These are phyloP conservation scores for Melanomma pulvis-pyrius DNA, from an alignment of 495 filamentous ascomycete species.

Conservation along the genomic window DNA sequence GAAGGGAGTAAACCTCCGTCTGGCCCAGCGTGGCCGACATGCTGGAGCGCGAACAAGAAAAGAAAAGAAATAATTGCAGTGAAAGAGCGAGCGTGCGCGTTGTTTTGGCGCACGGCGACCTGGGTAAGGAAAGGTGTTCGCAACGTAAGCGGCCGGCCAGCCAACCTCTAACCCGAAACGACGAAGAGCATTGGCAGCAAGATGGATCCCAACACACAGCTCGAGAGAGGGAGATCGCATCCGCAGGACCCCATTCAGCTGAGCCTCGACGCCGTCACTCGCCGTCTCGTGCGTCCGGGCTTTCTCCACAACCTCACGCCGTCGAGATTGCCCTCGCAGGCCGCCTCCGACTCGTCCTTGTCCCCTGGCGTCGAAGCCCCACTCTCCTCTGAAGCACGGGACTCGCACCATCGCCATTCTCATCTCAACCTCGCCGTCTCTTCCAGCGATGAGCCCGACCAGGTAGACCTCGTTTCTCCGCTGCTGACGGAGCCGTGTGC, in stretches of 20 bases:
- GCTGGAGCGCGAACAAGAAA: background rate
- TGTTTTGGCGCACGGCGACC: background rate
- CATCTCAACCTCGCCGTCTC: conserved; percentile 22
- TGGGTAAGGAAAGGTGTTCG: conserved; percentile 12
- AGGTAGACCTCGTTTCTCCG: conserved; percentile 18
- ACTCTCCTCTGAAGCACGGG: conserved; percentile 10
- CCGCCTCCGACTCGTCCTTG: conserved; percentile 32
- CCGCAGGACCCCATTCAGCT: conserved; percentile 32
- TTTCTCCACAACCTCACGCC: conserved; percentile 36
- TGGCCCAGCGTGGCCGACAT: conserved; percentile 56
- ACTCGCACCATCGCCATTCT: conserved; percentile 25
- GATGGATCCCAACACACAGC: conserved; percentile 20
- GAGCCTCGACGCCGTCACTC: conserved; percentile 29
- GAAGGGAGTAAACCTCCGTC: conserved; percentile 70
- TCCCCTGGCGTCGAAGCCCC: conserved; percentile 22
- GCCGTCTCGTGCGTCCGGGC: conserved; percentile 16
- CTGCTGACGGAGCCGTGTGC: conserved; percentile 27
- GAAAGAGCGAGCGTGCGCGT: conserved; percentile 7
- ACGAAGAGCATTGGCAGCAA: conserved; percentile 17
- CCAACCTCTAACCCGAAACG: conserved; percentile 22
- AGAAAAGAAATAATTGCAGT: background rate
- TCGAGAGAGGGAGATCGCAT: conserved; percentile 14
- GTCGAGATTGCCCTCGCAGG: conserved; percentile 34
- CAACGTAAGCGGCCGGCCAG: conserved; percentile 12
- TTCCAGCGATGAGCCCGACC: conserved; percentile 19